Base-by-base conservation (phyloP, 495 filamentous ascomycete species). In the Niebla homalea region DNA sequence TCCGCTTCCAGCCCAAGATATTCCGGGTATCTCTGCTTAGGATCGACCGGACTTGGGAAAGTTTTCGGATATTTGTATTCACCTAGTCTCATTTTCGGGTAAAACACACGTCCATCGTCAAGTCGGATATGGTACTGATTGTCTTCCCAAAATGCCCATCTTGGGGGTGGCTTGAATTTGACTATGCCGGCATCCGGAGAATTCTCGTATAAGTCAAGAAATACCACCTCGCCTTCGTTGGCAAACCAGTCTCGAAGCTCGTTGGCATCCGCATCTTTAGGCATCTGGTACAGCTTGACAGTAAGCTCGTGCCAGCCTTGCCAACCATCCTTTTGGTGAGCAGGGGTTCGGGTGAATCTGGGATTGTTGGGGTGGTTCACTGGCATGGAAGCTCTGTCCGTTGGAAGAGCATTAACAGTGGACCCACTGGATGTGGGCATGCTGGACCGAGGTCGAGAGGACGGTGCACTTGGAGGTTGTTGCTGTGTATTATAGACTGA, bases 101-200 rank as follows among this genome's bases (percentile, higher is more conserved):
- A 7, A 19, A 45, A 45, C 8, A 6, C 21, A n/a, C 42, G 20
- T 45, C 26, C 26, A 19, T 26, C 21, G 5, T 21, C 49, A 1
- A 69, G 46, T 0, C n/a, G 48, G 15, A 76, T 53, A 1, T 21
- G 16, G 43, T 66, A 71, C 0, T 15, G 39, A 0, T 53, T 55
- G 12, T 12, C 12, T 25, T 46, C 48, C 71, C 73, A 77, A 48
- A 75, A 73, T 4, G 60, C 55, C 11, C 32, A 51, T 5, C 38
- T 18, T 4, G 73, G 72, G 29, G 70, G 64, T 2, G 71, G 72
- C 72, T 55, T 68, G 43, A 75, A 75, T 0, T 69, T 62, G n/a
- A 75, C 50, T 12, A 62, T 62, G 4, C 62, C 72, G 32, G 51
- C 48, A 10, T 64, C 69, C 19, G 62, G 55, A 7, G 39, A 35